Evolutionary conservation across 129 eudicot genomes (phyloP).

Genomic region (sunflower (Helianthus annuus)): HanXRQr2.0-SUNRISE NC_035446.2:136977239-136977738

Average conservation of each 20-base stretch:
- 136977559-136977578: background rate
- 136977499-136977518: conserved; percentile 47
- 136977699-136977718: too few species aligned
- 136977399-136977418: background rate
- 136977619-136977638: conserved; percentile 14
- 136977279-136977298: background rate
- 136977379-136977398: background rate
- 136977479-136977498: conserved; percentile 44
- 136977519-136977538: conserved; percentile 72
- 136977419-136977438: background rate
- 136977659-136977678: background rate
- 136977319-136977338: conserved; percentile 58
- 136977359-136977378: conserved; percentile 56
- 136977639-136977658: background rate
- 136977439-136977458: conserved; percentile 48
- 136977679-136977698: background rate
- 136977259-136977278: conserved; percentile 1
- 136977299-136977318: conserved; percentile 60
- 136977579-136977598: too few species aligned
- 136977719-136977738: too few species aligned
- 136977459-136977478: conserved; percentile 48
- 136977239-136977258: background rate
- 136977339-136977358: conserved; percentile 69
- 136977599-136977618: background rate
- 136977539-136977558: conserved; percentile 16